These are phyloP conservation scores for Beauveria australis DNA, from an alignment of 2,329 filamentous ascomycete species.

Conservation along the genomic window DNA sequence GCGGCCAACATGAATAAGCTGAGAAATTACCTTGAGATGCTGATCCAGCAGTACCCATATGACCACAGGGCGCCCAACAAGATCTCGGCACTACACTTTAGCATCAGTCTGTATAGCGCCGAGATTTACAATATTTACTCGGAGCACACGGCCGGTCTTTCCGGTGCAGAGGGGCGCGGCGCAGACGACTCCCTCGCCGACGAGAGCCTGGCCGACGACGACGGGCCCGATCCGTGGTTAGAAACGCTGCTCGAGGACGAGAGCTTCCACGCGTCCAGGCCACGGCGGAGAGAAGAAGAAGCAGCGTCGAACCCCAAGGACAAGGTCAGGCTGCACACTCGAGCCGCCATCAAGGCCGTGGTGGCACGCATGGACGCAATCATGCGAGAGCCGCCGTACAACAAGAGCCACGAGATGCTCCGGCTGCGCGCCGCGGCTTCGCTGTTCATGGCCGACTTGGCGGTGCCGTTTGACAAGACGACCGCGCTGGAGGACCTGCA, in stretches of 20 bases:
- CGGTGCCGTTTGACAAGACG: constrained; percentile 31
- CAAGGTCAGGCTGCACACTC: constrained; percentile 39
- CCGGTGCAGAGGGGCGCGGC: constrained; percentile 24
- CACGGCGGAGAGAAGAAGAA: background rate
- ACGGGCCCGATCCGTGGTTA: background rate
- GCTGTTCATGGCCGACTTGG: constrained; percentile 67
- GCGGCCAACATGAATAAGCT: constrained; percentile 38
- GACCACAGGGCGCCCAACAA: constrained; percentile 49
- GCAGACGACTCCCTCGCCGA: constrained; percentile 14
- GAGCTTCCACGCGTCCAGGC: constrained; percentile 8
- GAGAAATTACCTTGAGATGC: constrained; percentile 61
- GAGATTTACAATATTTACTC: constrained; percentile 70
- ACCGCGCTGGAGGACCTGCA: constrained; percentile 21
- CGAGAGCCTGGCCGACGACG: background rate
- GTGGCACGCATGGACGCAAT: constrained; percentile 62
- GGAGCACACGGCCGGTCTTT: constrained; percentile 41
- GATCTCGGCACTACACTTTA: constrained; percentile 66
- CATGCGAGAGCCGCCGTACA: constrained; percentile 62
- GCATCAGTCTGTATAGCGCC: constrained; percentile 69
- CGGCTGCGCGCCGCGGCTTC: constrained; percentile 65
- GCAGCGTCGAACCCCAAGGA: constrained; percentile 20
- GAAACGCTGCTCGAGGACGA: constrained; percentile 7
- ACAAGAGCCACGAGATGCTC: constrained; percentile 57
- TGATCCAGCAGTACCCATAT: constrained; percentile 72
- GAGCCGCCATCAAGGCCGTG: constrained; percentile 53